A percentile compares a stretch with the other conserved stretches of the same genome.
phyloP scores from a whole-genome alignment of 1,284 basidiomycete species.

The Rhodotorula sp. region DNA sequence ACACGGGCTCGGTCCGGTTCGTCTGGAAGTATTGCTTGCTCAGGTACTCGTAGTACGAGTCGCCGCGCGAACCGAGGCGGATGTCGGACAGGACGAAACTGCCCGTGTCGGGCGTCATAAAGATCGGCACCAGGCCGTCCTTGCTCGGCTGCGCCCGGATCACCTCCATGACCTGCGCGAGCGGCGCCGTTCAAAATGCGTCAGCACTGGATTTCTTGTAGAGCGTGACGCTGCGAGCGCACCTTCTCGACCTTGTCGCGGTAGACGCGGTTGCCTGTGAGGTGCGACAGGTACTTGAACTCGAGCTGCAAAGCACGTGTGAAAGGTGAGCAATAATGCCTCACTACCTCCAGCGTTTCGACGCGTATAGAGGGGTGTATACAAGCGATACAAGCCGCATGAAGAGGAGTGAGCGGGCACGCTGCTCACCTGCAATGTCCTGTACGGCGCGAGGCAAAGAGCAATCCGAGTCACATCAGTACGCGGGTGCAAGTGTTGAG shows the following conservation, averaged over 20 bases:
- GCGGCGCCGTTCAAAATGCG: accelerated
- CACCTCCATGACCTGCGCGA: constrained; percentile 65
- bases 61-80: constrained; percentile 84
- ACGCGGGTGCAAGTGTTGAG: neutral
- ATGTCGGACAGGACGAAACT: constrained; percentile 61
- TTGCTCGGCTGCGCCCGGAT: constrained; percentile 63
- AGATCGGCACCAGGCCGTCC: constrained; percentile 78
- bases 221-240: neutral
- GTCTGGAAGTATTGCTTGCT: constrained; percentile 53
- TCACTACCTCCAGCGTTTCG: no score
- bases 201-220: neutral
- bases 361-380: no score
- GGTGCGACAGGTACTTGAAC: constrained; percentile 78
- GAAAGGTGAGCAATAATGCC: neutral
- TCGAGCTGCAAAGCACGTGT: constrained; percentile 72
- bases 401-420: neutral
- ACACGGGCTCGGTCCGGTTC: constrained; percentile 74
- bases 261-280: constrained; percentile 73
- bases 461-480: neutral
- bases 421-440: constrained; percentile 23
- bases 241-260: constrained; percentile 80
- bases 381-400: neutral
- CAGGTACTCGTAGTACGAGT: constrained; percentile 77
- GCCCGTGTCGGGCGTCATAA: constrained; percentile 54
- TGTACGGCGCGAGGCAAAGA: neutral